These are phyloP conservation scores for Solanum gandarillasii DNA, from an alignment of 257 asterid species.

Conservation along the genomic window DNA sequence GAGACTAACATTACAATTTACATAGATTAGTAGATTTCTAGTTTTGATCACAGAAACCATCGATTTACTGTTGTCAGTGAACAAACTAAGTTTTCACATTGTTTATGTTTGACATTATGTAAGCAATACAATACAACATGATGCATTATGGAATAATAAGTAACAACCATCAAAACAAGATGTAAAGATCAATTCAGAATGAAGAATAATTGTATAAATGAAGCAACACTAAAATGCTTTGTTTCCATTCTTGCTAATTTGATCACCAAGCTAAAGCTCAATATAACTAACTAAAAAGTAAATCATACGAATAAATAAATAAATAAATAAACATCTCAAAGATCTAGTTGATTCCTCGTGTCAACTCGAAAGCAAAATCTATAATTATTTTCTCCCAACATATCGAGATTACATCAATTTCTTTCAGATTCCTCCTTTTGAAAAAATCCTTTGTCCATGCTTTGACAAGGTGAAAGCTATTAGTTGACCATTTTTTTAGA, in stretches of 20 bases:
- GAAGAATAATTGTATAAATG: background rate
- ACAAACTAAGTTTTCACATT: background rate
- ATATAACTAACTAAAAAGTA: background rate
- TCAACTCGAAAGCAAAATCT: background rate
- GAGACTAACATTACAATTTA: background rate
- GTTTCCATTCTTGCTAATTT: background rate
- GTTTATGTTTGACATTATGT: background rate
- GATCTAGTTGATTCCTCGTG: background rate
- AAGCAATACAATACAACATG: background rate
- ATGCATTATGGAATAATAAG: background rate
- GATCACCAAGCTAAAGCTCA: background rate
- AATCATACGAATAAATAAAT: background rate
- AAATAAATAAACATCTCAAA: background rate
- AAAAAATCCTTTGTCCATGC: background rate
- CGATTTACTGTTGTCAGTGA: background rate
- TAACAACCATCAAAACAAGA: background rate
- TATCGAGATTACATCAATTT: no score
- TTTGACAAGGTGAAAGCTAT: background rate
- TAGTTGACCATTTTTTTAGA: background rate
- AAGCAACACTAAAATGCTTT: background rate
- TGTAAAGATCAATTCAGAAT: background rate
- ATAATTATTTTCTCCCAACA: background rate
- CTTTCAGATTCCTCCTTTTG: background rate
- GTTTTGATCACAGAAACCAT: background rate
- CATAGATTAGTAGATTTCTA: background rate